Conservation (phyloP, 805 yeast genomes). For the Candida maltosa region DNA sequence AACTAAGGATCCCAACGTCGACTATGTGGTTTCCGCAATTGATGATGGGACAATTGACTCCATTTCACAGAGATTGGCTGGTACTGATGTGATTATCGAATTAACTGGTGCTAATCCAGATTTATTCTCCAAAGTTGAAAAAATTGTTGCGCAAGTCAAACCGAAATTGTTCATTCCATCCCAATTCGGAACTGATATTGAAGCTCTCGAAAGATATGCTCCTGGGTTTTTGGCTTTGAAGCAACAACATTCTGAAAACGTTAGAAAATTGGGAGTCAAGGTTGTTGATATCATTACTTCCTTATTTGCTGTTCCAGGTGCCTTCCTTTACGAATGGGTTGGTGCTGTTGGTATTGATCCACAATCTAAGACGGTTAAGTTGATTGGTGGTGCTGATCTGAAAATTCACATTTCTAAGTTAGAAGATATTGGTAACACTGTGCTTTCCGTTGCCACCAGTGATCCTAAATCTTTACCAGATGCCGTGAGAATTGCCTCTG, state of each 20-base stretch:
- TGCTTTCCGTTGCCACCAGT: conserved; percentile 38
- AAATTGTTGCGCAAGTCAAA: conserved; percentile 31
- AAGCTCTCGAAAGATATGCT: conserved; percentile 12
- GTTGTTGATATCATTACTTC: conserved; percentile 10
- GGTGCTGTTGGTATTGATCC: conserved; percentile 37
- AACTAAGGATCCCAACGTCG: too few species aligned
- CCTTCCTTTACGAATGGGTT: conserved; percentile 29
- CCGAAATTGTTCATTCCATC: conserved; percentile 57
- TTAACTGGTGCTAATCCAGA: conserved; percentile 32
- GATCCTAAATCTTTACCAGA: conserved; percentile 40
- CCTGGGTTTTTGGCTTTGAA: conserved; percentile 9
- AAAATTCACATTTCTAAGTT: conserved; percentile 32
- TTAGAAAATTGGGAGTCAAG: conserved; percentile 8
- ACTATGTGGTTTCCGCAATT: conserved; percentile 35
- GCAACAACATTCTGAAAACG: conserved; percentile 5
- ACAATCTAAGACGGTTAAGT: conserved; percentile 28
- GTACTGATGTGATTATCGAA: conserved; percentile 41
- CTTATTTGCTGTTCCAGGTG: conserved; percentile 8
- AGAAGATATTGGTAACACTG: conserved; percentile 42
- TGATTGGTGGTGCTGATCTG: conserved; percentile 38
- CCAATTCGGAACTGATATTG: conserved; percentile 53
- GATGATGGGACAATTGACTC: not conserved
- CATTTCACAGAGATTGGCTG: conserved; percentile 26
- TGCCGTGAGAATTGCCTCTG: conserved; percentile 40
- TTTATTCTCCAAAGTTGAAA: conserved; percentile 32